A percentile compares a stretch with the other conserved stretches of the same genome.
These are phyloP conservation scores for Komagataella kurtzmanii DNA, from an alignment of 805 yeast species.

Conservation along the genomic window DNA sequence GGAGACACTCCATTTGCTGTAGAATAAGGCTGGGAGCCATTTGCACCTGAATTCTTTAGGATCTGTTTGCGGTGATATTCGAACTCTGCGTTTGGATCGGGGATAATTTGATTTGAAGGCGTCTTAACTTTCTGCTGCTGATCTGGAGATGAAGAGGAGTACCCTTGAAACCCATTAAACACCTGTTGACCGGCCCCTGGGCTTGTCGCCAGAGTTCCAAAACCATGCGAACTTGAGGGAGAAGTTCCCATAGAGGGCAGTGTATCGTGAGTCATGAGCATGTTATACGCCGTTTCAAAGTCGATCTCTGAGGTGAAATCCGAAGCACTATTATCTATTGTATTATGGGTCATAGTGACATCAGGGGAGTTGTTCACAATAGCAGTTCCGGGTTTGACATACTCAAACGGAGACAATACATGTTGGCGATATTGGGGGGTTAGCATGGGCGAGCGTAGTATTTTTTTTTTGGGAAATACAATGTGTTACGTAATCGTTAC, in stretches of 20 bases:
- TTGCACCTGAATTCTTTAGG: not conserved
- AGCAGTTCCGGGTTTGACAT: constrained; percentile 1
- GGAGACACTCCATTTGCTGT: constrained; percentile 13
- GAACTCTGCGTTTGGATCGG: not conserved
- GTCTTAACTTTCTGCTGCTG: not conserved
- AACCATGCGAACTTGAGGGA: not conserved
- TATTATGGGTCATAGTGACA: not conserved
- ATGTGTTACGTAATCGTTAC: not conserved
- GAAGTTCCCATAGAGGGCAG: not conserved
- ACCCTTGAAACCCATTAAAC: not conserved
- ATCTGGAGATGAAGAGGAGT: not conserved
- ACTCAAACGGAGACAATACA: constrained; percentile 3
- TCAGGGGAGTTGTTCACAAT: not conserved
- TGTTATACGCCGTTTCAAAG: constrained; percentile 20
- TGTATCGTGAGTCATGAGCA: constrained; percentile 15
- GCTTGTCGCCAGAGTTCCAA: not conserved
- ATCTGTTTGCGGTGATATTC: constrained; percentile 3
- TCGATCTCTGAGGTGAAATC: constrained; percentile 13
- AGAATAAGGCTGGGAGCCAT: not conserved
- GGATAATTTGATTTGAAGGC: constrained; percentile 1
- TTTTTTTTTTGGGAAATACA: not conserved
- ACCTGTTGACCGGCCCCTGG: not conserved
- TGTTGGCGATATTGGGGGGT: not conserved
- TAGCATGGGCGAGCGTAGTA: not conserved
- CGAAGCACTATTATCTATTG: not conserved